phyloP scores from a whole-genome alignment of 306 rosid species.

The Begonia peltatifolia region DNA sequence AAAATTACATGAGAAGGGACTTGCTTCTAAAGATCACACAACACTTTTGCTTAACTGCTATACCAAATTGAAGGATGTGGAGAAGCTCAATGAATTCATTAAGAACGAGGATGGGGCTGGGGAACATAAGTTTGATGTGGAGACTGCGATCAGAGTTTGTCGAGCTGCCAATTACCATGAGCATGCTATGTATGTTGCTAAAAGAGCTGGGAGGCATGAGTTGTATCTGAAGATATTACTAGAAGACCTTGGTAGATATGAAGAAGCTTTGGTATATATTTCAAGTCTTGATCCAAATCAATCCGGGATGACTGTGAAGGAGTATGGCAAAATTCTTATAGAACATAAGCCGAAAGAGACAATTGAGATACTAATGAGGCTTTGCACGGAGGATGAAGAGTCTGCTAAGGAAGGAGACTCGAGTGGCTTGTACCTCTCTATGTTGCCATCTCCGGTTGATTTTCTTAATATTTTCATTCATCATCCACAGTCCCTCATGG shows the following conservation, averaged over 20 bases:
- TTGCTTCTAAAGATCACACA: constrained; percentile 96
- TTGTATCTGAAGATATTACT: constrained; percentile 94
- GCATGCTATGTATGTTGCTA: constrained; percentile 99
- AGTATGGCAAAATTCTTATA: constrained; percentile 91
- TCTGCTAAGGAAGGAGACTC: constrained; percentile 33
- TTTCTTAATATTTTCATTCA: constrained; percentile 88
- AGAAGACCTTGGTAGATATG: constrained; percentile 96
- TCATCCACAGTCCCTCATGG: constrained; percentile 84
- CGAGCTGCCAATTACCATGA: constrained; percentile 98
- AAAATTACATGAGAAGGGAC: constrained; percentile 90
- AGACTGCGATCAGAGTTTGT: constrained; percentile 93
- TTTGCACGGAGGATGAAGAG: constrained; percentile 78
- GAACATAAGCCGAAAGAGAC: constrained; percentile 92
- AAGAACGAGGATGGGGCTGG: constrained; percentile 76
- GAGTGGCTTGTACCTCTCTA: constrained; percentile 39
- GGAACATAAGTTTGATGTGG: constrained; percentile 87
- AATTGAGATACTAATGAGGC: constrained; percentile 72
- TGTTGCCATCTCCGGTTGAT: constrained; percentile 98
- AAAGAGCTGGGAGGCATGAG: constrained; percentile 87
- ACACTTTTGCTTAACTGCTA: constrained; percentile 88
- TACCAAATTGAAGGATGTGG: constrained; percentile 94
- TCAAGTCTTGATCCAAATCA: constrained; percentile 87
- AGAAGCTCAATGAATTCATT: constrained; percentile 67
- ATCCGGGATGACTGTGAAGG: constrained; percentile 86
- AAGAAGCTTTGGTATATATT: constrained; percentile 82